A percentile compares a stretch with the other conserved stretches of the same genome.
These are phyloP conservation scores for Cladophialophora immunda DNA, from an alignment of 2,329 filamentous ascomycete species.

Conservation along the genomic window DNA sequence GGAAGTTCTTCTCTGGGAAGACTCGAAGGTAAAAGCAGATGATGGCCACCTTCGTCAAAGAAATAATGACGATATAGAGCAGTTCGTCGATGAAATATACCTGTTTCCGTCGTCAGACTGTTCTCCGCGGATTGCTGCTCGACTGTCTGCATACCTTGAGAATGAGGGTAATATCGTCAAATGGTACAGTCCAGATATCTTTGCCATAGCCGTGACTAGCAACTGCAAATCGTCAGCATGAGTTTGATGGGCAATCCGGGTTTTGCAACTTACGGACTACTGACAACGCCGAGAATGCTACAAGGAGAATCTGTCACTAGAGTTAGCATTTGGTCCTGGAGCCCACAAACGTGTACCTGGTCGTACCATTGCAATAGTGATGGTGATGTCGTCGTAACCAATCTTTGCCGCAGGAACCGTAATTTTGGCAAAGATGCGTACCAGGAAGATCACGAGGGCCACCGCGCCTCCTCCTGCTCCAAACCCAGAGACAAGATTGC, in stretches of 20 bases:
- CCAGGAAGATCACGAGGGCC: conserved; percentile 46
- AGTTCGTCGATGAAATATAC: conserved; percentile 47
- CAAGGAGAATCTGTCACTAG: conserved; percentile 34
- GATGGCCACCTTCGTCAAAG: conserved; percentile 49
- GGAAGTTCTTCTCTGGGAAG: conserved; percentile 48
- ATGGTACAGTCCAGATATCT: conserved; percentile 57
- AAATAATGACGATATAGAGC: conserved; percentile 56
- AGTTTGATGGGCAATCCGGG: not conserved
- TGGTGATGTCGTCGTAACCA: conserved; percentile 53
- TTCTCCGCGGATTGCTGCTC: conserved; percentile 37
- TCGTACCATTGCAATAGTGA: conserved; percentile 45
- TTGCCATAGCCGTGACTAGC: conserved; percentile 50
- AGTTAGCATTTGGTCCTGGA: not conserved
- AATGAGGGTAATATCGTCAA: conserved; percentile 54
- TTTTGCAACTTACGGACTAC: conserved; percentile 41
- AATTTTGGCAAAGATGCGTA: conserved; percentile 50
- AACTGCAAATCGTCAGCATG: conserved; percentile 9
- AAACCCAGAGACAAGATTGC: conserved; percentile 44
- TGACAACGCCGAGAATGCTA: conserved; percentile 43
- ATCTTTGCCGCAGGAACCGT: conserved; percentile 48
- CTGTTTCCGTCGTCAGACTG: conserved; percentile 45
- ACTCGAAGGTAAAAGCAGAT: conserved; percentile 54
- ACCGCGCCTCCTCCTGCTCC: conserved; percentile 48
- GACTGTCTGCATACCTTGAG: conserved; percentile 46
- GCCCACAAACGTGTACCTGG: not conserved